A percentile compares a stretch with the other conserved stretches of the same genome.
These are phyloP conservation scores for Rhizopus microsporus DNA, from an alignment of 371 early-diverging fungal genomes.

Conservation along the genomic window DNA sequence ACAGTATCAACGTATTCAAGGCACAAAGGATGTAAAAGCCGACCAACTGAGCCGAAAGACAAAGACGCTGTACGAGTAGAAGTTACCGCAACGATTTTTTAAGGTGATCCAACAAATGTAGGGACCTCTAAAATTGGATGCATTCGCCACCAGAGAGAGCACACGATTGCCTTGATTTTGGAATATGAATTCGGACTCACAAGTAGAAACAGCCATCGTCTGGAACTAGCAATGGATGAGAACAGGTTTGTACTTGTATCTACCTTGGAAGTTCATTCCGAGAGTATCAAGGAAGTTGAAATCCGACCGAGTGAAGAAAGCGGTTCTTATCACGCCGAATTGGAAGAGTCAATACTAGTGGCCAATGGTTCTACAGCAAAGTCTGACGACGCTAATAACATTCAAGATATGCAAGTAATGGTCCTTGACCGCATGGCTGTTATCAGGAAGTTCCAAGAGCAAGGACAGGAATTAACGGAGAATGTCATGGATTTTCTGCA, in stretches of 20 bases:
- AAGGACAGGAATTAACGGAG: not conserved
- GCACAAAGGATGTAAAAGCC: slow-evolving; percentile 9
- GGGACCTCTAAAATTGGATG: slow-evolving; percentile 17
- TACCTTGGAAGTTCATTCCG: slow-evolving; percentile 31
- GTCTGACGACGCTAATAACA: not conserved
- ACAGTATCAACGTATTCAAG: slow-evolving; percentile 15
- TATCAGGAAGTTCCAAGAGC: slow-evolving; percentile 9
- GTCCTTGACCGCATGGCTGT: slow-evolving; percentile 20
- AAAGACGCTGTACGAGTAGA: slow-evolving; percentile 17
- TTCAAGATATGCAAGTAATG: not conserved
- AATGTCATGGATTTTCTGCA: not conserved
- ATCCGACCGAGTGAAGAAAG: slow-evolving; percentile 4
- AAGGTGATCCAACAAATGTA: slow-evolving; percentile 5
- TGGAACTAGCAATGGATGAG: slow-evolving; percentile 8
- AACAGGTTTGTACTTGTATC: slow-evolving; percentile 8
- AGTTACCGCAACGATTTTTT: slow-evolving; percentile 5
- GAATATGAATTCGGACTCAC: slow-evolving; percentile 1
- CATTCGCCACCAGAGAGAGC: slow-evolving; percentile 12
- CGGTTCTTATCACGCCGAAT: slow-evolving; percentile 23
- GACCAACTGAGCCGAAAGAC: slow-evolving; percentile 4
- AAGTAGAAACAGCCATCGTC: not conserved
- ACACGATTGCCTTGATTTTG: slow-evolving; percentile 8
- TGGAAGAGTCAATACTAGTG: slow-evolving; percentile 31
- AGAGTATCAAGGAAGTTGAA: slow-evolving; percentile 24
- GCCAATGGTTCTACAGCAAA: slow-evolving; percentile 13